Percentiles rank a stretch among this genome's conserved stretches.
Evolutionary conservation across 805 yeast genomes (phyloP).

Genomic region (Metschnikowia colocasiae): DNA sequence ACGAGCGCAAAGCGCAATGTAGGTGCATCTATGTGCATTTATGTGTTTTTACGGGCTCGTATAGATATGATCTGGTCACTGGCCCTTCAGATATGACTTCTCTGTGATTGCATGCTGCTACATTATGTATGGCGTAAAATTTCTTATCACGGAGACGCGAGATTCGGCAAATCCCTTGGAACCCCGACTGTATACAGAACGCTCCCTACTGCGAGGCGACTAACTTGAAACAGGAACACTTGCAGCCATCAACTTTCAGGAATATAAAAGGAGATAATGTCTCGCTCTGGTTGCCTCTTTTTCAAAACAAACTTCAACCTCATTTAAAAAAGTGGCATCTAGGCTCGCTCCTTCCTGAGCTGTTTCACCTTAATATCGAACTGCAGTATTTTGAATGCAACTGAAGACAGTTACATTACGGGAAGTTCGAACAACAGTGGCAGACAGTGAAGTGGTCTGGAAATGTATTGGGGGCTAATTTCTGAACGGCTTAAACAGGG

Average conservation of each 20-base stretch:
- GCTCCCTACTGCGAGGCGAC: neutral
- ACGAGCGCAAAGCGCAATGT: slow-evolving; percentile 1
- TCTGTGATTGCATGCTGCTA: neutral
- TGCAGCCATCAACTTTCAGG: neutral
- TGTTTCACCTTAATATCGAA: neutral
- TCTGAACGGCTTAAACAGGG: too few relatives aligned
- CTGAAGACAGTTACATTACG: neutral
- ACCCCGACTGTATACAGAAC: neutral
- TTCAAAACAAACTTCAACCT: neutral
- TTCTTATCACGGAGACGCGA: neutral
- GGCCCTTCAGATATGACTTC: neutral
- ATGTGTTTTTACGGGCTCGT: neutral
- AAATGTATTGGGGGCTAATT: neutral
- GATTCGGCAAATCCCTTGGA: neutral
- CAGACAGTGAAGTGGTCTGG: neutral
- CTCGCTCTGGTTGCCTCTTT: neutral
- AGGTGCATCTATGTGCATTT: neutral
- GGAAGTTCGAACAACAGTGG: neutral
- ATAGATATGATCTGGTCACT: neutral
- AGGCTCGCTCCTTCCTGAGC: neutral
- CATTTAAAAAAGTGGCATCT: neutral
- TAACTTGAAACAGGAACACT: neutral
- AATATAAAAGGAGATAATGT: neutral
- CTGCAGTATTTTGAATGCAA: neutral
- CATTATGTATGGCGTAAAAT: neutral